A percentile compares a stretch with the other conserved stretches of the same genome.
These are phyloP conservation scores for Phytophthora ramorum DNA, from an alignment of 352 stramenopile species.

Conservation along the genomic window DNA sequence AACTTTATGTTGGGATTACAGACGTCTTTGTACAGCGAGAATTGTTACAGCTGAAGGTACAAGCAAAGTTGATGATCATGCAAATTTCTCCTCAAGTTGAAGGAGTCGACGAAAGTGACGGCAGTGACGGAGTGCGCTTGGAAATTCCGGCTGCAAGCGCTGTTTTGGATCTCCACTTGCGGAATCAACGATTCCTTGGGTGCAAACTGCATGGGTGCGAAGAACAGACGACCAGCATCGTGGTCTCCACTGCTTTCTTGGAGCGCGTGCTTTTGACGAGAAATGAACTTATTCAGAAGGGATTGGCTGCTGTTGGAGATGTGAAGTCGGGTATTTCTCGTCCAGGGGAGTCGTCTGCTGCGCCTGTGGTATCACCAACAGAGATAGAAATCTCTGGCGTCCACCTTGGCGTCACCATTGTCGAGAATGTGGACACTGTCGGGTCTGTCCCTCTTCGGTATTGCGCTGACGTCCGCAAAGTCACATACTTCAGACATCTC, in stretches of 20 bases:
- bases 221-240: slow-evolving; percentile 39
- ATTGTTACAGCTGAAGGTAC: slow-evolving; percentile 51
- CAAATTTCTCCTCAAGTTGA: slow-evolving; percentile 19
- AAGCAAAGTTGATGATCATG: slow-evolving; percentile 18
- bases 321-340: neutral
- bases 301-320: neutral
- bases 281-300: slow-evolving; percentile 45
- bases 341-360: neutral
- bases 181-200: slow-evolving; percentile 41
- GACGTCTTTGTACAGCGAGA: slow-evolving; percentile 66
- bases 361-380: neutral
- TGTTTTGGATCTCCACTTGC: slow-evolving; percentile 38
- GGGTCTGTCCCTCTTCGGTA: slow-evolving; percentile 27
- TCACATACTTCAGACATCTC: slow-evolving; percentile 11
- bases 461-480: slow-evolving; percentile 16
- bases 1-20: slow-evolving; percentile 60
- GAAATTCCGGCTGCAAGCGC: slow-evolving; percentile 29
- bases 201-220: slow-evolving; percentile 42
- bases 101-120: slow-evolving; percentile 5
- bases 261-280: slow-evolving; percentile 44
- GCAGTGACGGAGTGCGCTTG: slow-evolving; percentile 22
- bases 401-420: slow-evolving; percentile 20
- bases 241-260: slow-evolving; percentile 53
- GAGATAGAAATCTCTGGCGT: slow-evolving; percentile 34
- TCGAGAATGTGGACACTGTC: slow-evolving; percentile 27